phyloP scores from a whole-genome alignment of 768 basidiomycete species.

The Mycena polygramma region DNA sequence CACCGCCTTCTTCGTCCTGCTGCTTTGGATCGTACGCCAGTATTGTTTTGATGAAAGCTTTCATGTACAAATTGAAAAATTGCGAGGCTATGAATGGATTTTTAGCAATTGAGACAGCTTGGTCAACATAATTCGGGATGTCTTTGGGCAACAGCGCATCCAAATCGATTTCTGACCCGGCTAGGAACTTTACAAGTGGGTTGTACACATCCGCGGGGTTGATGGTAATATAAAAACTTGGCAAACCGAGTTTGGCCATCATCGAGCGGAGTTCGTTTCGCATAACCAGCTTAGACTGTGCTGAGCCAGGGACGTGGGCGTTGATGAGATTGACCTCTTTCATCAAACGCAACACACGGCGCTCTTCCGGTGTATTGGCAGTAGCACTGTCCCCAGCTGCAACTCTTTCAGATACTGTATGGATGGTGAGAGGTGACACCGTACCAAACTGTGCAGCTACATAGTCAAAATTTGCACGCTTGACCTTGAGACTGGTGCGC shows the following conservation, averaged over 20 bases:
- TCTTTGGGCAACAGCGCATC: not conserved
- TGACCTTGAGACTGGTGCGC: not conserved
- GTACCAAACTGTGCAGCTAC: not conserved
- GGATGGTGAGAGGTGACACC: not conserved
- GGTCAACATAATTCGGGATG: not conserved
- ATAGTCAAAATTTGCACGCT: not conserved
- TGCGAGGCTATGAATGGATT: not conserved
- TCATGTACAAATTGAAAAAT: conserved; percentile 1
- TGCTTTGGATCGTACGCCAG: not conserved
- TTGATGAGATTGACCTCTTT: not conserved
- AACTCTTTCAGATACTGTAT: not conserved
- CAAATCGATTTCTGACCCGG: not conserved
- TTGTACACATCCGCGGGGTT: conserved; percentile 45
- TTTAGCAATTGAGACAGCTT: not conserved
- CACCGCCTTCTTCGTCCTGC: not conserved
- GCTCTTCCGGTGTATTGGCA: not conserved
- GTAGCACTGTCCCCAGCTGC: not conserved
- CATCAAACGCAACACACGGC: not conserved
- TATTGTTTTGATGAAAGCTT: not conserved
- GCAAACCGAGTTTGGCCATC: not conserved
- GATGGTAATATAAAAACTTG: conserved; percentile 45
- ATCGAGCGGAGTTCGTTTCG: not conserved
- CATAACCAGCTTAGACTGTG: not conserved
- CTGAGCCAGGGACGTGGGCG: not conserved
- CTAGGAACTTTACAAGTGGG: conserved; percentile 1